Base-by-base conservation (phyloP, 768 basidiomycete species). In the Kwoniella sp. region DNA sequence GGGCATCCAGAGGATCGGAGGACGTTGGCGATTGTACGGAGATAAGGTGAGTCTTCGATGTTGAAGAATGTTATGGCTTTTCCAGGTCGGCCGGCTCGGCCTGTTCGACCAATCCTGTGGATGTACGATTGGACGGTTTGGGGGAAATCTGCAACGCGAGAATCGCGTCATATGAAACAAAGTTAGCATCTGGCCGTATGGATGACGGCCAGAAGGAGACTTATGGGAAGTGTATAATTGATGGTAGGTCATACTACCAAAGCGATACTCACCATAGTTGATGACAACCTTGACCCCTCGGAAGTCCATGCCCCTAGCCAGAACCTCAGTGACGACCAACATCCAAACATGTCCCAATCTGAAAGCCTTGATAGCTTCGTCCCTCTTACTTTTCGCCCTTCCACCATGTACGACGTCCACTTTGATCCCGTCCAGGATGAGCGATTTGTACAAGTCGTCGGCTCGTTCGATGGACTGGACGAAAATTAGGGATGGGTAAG, bases 271-370 rank as follows among this genome's bases (percentile, higher is more conserved):
- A 77, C 76, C 80, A 49, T 78, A 81, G 59, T 97, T 99, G 76
- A 98, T 88, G 10, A 99, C 93, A 74, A 97, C 90, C 63, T 88
- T 84, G 55, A 95, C 87, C 10, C 94, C 93, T 78, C 89, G 90
- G 83, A 99, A 98, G 77, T 98, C 96, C 89, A 99, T 93, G 2
- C 96, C 96, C 70, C 96, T 86, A 24, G 92, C 92, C 91, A 98
- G 90, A 55, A 98, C 90, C 78, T 99, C 96, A 24, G 96, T 99
- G 68, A 89, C 91, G 50, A 99, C 85, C 85, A 98, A 86, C 33
- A 94, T 86, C 96, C 96, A 98, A 64, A 91, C 89, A 76, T 91
- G 86, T 0, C 94, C 96, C 71, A 84, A 84, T 26, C 91, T 87
- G 88, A 99, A 95, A 33, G 89, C 86, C 44, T 84, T 83, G 10